Evolutionary conservation across 2,329 filamentous ascomycete species (phyloP), one percentile per base, ranked within the genome.

Genomic region (Aureobasidium subglaciale): DNA sequence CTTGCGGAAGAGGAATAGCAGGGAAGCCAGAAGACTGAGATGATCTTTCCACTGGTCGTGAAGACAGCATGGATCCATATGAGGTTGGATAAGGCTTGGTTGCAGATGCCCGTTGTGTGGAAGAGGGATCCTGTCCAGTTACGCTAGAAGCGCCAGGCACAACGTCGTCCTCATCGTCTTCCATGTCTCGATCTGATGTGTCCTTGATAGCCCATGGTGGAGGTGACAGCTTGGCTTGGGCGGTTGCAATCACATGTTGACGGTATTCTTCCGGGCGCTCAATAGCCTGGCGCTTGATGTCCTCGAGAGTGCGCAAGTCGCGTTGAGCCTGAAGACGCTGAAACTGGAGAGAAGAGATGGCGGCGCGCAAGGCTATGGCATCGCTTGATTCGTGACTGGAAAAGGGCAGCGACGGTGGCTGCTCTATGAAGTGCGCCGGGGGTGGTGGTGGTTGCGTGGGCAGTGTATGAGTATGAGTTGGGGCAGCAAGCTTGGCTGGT

Each of bases 331-430:
- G 87, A 65, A 85, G 83, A 60, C 85, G 85, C 74, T 97, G 92
- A 61, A 95, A 78, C 72, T 95, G 90, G 43, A 97, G 77, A 50
- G 96, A 84, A 8, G 88, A 86, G 58, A 96, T 90, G 42, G 91
- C 88, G 24, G 87, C 88, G 61, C 86, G 85, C 58, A 96, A 78
- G 5, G 92, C 92, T 58, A 96, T 86, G 22, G 87, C 90, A 74
- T 97, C 92, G 7, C 89, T 85, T 66, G 95, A 95, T 49, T 77
- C 73, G 58, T 70, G 72, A 61, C 73, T 71, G 18, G 71, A 71
- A 61, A 78, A 77, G 7, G 75, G 71, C 40, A 72, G 65, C 16
- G 73, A 68, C 22, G 71, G 64, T 24, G 75, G 75, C 56, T 70
- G 71, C 13, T 68, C 65, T 29, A 71, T 73, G 63, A 73, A 75